These are phyloP conservation scores for Conticribra guillardii DNA, from an alignment of 108 stramenopile species.

Conservation along the genomic window DNA sequence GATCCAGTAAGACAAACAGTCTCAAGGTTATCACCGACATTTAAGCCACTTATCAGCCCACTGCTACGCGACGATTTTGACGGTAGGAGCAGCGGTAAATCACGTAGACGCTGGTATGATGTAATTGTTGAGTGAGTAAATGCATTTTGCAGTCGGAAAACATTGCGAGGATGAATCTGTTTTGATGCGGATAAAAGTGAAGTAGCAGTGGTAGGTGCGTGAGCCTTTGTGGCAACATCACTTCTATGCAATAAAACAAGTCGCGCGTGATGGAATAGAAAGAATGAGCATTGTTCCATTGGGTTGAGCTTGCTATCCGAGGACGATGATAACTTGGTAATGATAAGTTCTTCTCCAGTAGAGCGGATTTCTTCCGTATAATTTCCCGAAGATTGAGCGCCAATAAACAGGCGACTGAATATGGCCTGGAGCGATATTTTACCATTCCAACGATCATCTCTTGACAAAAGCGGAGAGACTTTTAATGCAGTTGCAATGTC, in stretches of 20 bases:
- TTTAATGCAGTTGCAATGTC: conserved; percentile 45
- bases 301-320: conserved; percentile 2
- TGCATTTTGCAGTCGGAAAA: conserved; percentile 25
- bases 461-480: conserved; percentile 29
- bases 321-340: conserved; percentile 10
- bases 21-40: too few species aligned
- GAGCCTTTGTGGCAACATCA: conserved; percentile 18
- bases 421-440: conserved; percentile 2
- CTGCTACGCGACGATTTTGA: not conserved
- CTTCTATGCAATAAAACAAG: conserved; percentile 32
- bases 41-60: too few species aligned
- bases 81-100: conserved; percentile 38
- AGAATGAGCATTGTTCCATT: conserved; percentile 14
- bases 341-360: conserved; percentile 11
- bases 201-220: conserved; percentile 18
- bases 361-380: not conserved
- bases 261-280: conserved; percentile 42
- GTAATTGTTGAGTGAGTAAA: conserved; percentile 42
- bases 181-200: conserved; percentile 9
- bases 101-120: conserved; percentile 32
- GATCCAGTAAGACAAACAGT: conserved; percentile 37
- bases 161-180: conserved; percentile 31
- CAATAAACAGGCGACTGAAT: not conserved
- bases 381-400: not conserved
- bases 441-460: conserved; percentile 18